Evolutionary conservation across 805 yeast species (phyloP).

Genomic region (Pichia nakasei): DNA sequence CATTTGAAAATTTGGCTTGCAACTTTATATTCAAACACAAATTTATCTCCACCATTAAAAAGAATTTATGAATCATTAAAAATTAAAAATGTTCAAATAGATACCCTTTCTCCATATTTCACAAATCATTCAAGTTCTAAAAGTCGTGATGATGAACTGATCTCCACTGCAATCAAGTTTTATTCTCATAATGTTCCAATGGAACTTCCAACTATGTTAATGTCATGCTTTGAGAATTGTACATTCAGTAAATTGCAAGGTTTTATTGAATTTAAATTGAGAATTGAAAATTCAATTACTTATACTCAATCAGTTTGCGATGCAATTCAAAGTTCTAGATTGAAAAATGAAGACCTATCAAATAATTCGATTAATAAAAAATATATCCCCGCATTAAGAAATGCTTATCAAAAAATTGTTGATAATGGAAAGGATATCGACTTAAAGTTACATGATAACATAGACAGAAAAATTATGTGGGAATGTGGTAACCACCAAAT

Average conservation of each 20-base stretch:
- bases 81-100: conserved; percentile 70
- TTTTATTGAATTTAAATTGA: conserved; percentile 49
- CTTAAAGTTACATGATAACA: conserved; percentile 40
- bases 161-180: conserved; percentile 36
- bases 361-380: conserved; percentile 1
- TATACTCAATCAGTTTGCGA: conserved; percentile 30
- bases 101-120: conserved; percentile 51
- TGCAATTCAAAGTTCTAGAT: conserved; percentile 27
- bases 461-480: conserved; percentile 51
- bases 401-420: conserved; percentile 13
- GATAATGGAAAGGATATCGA: conserved; percentile 20
- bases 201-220: conserved; percentile 41
- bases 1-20: conserved; percentile 65
- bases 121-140: conserved; percentile 39
- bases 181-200: conserved; percentile 42
- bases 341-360: conserved; percentile 18
- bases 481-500: conserved; percentile 34
- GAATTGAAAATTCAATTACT: conserved; percentile 43
- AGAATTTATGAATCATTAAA: conserved; percentile 45
- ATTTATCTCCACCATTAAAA: conserved; percentile 42
- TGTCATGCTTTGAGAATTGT: conserved; percentile 46
- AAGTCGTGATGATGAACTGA: conserved; percentile 24
- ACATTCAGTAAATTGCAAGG: conserved; percentile 62
- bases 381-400: conserved; percentile 11
- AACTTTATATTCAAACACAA: conserved; percentile 50